Evolutionary conservation across 345 rosid genomes (phyloP).

Genomic region (Citrus unshiu): DNA sequence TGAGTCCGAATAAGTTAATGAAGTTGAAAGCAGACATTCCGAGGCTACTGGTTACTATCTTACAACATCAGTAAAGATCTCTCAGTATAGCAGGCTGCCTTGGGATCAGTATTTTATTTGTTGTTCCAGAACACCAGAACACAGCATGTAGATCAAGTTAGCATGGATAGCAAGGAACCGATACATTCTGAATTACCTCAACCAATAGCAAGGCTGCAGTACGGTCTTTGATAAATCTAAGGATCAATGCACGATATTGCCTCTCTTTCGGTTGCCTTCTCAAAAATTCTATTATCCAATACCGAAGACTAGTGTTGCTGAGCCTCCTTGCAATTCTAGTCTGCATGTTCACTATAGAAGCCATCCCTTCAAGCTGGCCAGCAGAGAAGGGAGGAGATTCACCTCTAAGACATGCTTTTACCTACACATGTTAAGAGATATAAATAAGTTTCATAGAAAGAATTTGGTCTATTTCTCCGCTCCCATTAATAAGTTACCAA

Average conservation of each 20-base stretch:
- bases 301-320: conserved; percentile 61
- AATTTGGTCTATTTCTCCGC: not conserved
- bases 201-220: conserved; percentile 65
- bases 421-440: conserved; percentile 29
- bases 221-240: conserved; percentile 82
- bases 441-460: not conserved
- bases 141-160: not conserved
- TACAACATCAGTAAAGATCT: not conserved
- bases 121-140: not conserved
- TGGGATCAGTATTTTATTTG: not conserved
- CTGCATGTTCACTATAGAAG: conserved; percentile 67
- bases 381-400: conserved; percentile 80
- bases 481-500: not conserved
- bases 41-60: not conserved
- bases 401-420: conserved; percentile 82
- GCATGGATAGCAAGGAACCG: not conserved
- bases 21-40: not conserved
- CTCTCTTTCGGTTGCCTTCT: conserved; percentile 76
- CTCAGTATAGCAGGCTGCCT: not conserved
- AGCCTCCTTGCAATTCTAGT: conserved; percentile 55
- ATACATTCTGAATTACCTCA: conserved; percentile 44
- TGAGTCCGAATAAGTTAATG: not conserved
- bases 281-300: conserved; percentile 83
- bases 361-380: conserved; percentile 87
- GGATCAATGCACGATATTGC: conserved; percentile 63